A percentile compares a stretch with the other conserved stretches of the same genome.
Conservation (phyloP, 495 filamentous ascomycete species). For the Aspergillus steynii region DNA sequence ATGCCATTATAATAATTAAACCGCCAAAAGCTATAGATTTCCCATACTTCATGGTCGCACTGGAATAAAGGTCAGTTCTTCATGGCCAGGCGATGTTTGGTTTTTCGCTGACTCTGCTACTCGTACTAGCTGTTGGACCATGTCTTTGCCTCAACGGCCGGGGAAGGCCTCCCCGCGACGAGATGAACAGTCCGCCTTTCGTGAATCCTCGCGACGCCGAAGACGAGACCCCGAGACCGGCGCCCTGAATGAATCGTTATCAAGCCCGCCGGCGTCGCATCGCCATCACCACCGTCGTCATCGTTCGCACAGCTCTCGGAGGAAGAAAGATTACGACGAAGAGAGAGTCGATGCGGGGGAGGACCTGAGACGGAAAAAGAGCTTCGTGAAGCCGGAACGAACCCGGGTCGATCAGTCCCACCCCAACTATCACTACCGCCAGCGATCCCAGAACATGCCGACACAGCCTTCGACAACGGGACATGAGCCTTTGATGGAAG, state of each 20-base stretch:
- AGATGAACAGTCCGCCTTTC: conserved; percentile 60
- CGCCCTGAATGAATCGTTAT: conserved; percentile 47
- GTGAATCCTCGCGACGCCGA: conserved; percentile 68
- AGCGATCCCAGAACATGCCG: conserved; percentile 77
- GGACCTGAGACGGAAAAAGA: conserved; percentile 65
- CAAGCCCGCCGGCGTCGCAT: conserved; percentile 37
- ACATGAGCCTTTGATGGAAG: conserved; percentile 82
- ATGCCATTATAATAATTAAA: not conserved
- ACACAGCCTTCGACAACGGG: conserved; percentile 88
- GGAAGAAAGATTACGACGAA: conserved; percentile 36
- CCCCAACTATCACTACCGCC: conserved; percentile 91
- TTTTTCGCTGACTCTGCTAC: not conserved
- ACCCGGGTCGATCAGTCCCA: conserved; percentile 77
- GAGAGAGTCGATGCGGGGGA: conserved; percentile 39
- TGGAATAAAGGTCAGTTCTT: not conserved
- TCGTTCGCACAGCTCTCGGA: conserved; percentile 37
- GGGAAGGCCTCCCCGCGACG: conserved; percentile 57
- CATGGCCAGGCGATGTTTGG: not conserved
- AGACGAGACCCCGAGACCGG: conserved; percentile 68
- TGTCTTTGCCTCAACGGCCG: conserved; percentile 71
- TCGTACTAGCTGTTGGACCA: conserved; percentile 24
- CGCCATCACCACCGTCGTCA: conserved; percentile 37
- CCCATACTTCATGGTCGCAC: not conserved
- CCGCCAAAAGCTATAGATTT: not conserved
- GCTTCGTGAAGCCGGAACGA: conserved; percentile 84